phyloP scores from a whole-genome alignment of 306 rosid genomes.

The Purshia tridentata region DNA sequence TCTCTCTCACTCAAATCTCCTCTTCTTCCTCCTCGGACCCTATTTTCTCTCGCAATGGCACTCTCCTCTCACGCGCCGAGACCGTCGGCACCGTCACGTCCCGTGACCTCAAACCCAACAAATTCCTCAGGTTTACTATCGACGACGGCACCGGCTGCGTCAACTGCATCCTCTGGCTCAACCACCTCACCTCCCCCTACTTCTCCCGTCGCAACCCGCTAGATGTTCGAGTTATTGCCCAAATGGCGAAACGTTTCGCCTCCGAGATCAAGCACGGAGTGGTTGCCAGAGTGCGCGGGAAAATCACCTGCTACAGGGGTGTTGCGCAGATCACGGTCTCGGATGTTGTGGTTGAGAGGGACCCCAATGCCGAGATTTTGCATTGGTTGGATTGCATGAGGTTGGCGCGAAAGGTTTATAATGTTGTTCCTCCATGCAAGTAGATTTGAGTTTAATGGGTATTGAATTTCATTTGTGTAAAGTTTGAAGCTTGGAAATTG shows the following conservation, averaged over 20 bases:
- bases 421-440: constrained; percentile 12
- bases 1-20: constrained; percentile 44
- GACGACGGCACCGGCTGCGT: constrained; percentile 76
- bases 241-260: constrained; percentile 35
- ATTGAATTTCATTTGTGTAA: neutral
- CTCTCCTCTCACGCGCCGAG: constrained; percentile 49
- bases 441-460: neutral
- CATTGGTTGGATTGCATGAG: constrained; percentile 70
- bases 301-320: constrained; percentile 44
- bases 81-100: constrained; percentile 55
- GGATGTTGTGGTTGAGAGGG: constrained; percentile 68
- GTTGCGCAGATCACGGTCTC: constrained; percentile 64
- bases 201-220: constrained; percentile 44
- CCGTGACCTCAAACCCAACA: constrained; percentile 47
- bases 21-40: constrained; percentile 28
- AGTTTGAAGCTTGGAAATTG: neutral
- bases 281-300: constrained; percentile 70
- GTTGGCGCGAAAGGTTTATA: constrained; percentile 63
- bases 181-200: constrained; percentile 52
- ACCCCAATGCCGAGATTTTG: constrained; percentile 66
- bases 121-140: constrained; percentile 53
- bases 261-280: constrained; percentile 37
- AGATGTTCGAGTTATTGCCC: constrained; percentile 46
- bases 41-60: constrained; percentile 46
- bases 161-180: constrained; percentile 80